These are phyloP conservation scores for Calonectria leucothoes DNA, from an alignment of 2,329 filamentous ascomycete species.

Conservation along the genomic window DNA sequence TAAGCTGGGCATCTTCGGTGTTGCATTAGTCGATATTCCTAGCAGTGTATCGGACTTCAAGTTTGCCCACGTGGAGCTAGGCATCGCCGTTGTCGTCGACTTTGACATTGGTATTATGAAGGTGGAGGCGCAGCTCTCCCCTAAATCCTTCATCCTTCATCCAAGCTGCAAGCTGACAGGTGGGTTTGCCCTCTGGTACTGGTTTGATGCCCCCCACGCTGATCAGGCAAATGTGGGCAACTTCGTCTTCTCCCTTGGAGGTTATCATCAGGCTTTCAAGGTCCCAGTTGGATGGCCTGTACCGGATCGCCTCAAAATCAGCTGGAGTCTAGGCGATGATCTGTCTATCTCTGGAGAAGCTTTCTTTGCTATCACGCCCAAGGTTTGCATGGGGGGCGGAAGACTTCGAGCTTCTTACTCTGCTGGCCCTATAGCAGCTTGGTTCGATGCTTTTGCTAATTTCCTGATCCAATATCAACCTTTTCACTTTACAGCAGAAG, in stretches of 20 bases:
- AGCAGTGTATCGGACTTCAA: conserved; percentile 22
- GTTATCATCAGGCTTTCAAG: conserved; percentile 54
- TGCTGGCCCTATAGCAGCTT: conserved; percentile 1
- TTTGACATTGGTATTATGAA: conserved; percentile 49
- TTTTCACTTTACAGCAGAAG: conserved; percentile 25
- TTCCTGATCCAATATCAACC: conserved; percentile 32
- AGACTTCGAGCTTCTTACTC: conserved; percentile 24
- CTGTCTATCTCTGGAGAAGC: conserved; percentile 47
- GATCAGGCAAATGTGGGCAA: conserved; percentile 45
- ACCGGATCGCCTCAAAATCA: conserved; percentile 48
- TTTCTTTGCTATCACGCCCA: conserved; percentile 54
- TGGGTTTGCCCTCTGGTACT: conserved; percentile 54
- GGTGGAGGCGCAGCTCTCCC: conserved; percentile 53
- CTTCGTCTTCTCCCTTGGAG: conserved; percentile 59
- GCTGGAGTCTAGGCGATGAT: conserved; percentile 33
- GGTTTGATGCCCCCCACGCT: conserved; percentile 45
- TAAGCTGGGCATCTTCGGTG: conserved; percentile 49
- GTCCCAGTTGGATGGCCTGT: conserved; percentile 50
- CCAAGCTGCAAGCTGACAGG: conserved; percentile 55
- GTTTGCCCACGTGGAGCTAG: conserved; percentile 52
- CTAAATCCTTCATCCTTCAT: conserved; percentile 52
- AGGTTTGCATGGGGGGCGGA: conserved; percentile 49
- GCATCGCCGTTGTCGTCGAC: conserved; percentile 48
- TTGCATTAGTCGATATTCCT: conserved; percentile 46
- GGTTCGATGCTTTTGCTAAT: conserved; percentile 20